Evolutionary conservation across 495 filamentous ascomycete genomes (phyloP).

Genomic region (Hamigera avellanea): DNA sequence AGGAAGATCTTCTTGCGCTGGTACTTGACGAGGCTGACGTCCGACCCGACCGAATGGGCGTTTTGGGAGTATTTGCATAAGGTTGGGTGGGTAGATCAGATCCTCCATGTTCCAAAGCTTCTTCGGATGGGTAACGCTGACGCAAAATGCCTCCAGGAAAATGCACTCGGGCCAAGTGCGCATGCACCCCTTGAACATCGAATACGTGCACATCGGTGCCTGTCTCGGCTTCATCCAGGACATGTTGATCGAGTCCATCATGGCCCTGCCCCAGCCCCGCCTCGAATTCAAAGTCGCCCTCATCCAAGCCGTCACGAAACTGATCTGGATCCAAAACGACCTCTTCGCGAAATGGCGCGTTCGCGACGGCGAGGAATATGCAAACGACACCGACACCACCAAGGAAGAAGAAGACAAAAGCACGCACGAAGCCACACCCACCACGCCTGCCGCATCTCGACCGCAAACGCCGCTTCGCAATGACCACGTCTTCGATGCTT

Average conservation of each 20-base stretch:
- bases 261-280: constrained; percentile 29
- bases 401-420: neutral
- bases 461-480: too few relatives aligned
- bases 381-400: constrained; percentile 6
- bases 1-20: constrained; percentile 51
- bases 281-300: constrained; percentile 43
- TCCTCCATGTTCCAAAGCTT: too few relatives aligned
- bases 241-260: constrained; percentile 45
- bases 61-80: constrained; percentile 60
- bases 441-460: too few relatives aligned
- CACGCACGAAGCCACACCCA: too few relatives aligned
- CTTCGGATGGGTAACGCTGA: too few relatives aligned
- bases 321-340: constrained; percentile 55
- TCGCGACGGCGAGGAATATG: constrained; percentile 38
- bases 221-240: constrained; percentile 50
- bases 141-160: too few relatives aligned
- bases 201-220: constrained; percentile 56
- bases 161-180: constrained; percentile 5
- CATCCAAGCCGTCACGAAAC: constrained; percentile 38
- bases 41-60: constrained; percentile 46
- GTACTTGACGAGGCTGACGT: constrained; percentile 49
- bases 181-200: constrained; percentile 36
- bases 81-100: constrained; percentile 34
- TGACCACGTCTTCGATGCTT: too few relatives aligned
- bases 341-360: constrained; percentile 54